Conservation (phyloP, 352 stramenopile species). For the Globisporangium cederbergense region DNA sequence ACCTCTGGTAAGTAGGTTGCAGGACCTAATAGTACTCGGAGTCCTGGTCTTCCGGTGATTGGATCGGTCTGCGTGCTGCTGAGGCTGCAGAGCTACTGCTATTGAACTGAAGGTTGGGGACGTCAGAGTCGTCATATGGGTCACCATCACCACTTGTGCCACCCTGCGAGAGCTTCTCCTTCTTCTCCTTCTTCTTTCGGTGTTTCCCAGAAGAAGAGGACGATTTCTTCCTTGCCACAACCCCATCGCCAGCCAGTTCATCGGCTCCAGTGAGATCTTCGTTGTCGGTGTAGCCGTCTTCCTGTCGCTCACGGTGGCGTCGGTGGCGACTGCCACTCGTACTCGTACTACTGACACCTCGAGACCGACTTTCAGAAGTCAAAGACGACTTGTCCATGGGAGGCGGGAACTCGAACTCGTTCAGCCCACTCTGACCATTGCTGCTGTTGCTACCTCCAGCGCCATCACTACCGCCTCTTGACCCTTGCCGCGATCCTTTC, state of each 20-base stretch:
- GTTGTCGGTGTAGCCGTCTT: conserved; percentile 21
- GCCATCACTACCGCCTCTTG: conserved; percentile 20
- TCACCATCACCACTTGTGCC: not conserved
- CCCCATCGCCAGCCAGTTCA: conserved; percentile 15
- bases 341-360: not conserved
- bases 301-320: conserved; percentile 27
- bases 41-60: conserved; percentile 14
- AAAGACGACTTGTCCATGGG: conserved; percentile 3
- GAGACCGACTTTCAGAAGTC: not conserved
- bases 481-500: conserved; percentile 62
- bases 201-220: conserved; percentile 27
- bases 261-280: not conserved
- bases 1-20: conserved; percentile 1
- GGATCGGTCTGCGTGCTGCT: not conserved
- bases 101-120: conserved; percentile 2
- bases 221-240: conserved; percentile 34
- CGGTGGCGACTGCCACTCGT: conserved; percentile 18
- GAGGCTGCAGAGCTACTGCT: not conserved
- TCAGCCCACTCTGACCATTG: conserved; percentile 23
- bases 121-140: conserved; percentile 10
- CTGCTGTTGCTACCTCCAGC: conserved; percentile 18
- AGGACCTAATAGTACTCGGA: conserved; percentile 13
- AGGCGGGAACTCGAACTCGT: conserved; percentile 41
- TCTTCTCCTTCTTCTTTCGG: conserved; percentile 55
- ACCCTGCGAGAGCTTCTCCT: conserved; percentile 25